Evolutionary conservation across 2,329 filamentous ascomycete species (phyloP).

Genomic region (Berkeleyomyces basicola): DNA sequence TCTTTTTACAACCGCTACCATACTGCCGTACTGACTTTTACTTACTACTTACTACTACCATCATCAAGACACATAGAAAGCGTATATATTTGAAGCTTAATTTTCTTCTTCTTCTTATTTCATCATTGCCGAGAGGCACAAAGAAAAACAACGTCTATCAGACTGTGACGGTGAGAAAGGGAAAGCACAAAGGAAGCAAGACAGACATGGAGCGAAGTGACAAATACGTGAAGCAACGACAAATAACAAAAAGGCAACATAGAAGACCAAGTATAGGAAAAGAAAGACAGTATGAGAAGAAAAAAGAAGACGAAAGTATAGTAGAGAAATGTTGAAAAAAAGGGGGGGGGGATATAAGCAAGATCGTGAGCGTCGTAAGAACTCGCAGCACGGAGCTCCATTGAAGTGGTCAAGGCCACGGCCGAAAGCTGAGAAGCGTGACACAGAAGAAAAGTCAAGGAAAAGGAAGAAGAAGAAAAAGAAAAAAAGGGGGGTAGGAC

Average conservation of each 20-base stretch:
- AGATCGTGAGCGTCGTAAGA: not conserved
- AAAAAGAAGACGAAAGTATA: not conserved
- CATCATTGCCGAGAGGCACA: not conserved
- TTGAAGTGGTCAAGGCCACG: not conserved
- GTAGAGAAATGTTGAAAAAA: not conserved
- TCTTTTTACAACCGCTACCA: not conserved
- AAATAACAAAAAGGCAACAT: not conserved
- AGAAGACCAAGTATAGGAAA: not conserved
- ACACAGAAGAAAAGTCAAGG: not conserved
- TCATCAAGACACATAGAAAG: not conserved
- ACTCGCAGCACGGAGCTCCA: not conserved
- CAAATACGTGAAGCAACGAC: not conserved
- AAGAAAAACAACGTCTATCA: not conserved
- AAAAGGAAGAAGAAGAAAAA: not conserved
- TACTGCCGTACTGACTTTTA: not conserved
- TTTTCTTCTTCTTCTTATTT: not conserved
- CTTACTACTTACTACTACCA: not conserved
- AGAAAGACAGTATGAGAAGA: not conserved
- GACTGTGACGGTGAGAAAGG: not conserved
- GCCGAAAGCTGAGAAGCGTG: not conserved
- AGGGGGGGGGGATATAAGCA: not conserved
- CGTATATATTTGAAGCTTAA: not conserved
- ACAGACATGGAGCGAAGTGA: not conserved
- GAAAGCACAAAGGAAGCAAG: not conserved
- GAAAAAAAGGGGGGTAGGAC: not conserved